A percentile compares a stretch with the other conserved stretches of the same genome.
Evolutionary conservation across 2,329 filamentous ascomycete genomes (phyloP).

Genomic region (Aspergillus cejpii): DNA sequence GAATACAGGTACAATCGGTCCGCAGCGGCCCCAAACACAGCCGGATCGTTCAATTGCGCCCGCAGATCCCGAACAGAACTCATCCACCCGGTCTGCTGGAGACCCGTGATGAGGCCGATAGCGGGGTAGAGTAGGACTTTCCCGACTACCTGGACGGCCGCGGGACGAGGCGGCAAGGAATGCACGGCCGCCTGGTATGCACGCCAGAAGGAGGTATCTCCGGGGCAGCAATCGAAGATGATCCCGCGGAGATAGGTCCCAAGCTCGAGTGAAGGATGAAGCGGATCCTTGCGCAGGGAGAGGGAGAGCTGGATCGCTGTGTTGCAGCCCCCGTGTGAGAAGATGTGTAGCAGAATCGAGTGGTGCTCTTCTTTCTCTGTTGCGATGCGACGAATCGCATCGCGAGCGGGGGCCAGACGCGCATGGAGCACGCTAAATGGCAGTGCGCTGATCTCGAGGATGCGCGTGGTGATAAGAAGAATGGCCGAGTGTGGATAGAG

Average conservation of each 20-base stretch:
- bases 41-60: slow-evolving; percentile 13
- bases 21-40: slow-evolving; percentile 10
- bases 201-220: slow-evolving; percentile 7
- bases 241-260: slow-evolving; percentile 2
- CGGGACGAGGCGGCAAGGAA: slow-evolving; percentile 9
- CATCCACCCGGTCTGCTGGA: slow-evolving; percentile 12
- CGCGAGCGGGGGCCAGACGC: slow-evolving; percentile 6
- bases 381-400: not conserved
- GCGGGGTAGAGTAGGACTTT: slow-evolving; percentile 15
- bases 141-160: slow-evolving; percentile 9
- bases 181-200: slow-evolving; percentile 7
- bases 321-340: slow-evolving; percentile 14
- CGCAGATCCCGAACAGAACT: slow-evolving; percentile 13
- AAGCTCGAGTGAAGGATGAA: not conserved
- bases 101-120: slow-evolving; percentile 8
- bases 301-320: slow-evolving; percentile 6
- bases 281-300: slow-evolving; percentile 2
- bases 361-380: not conserved
- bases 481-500: slow-evolving; percentile 5
- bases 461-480: slow-evolving; percentile 8
- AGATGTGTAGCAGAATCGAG: slow-evolving; percentile 9
- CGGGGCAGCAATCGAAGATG: slow-evolving; percentile 13
- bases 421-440: slow-evolving; percentile 1
- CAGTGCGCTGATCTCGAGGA: slow-evolving; percentile 4
- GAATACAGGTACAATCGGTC: slow-evolving; percentile 18